Conservation (phyloP, 805 yeast genomes). For the Ogataea paraovalis region DNA sequence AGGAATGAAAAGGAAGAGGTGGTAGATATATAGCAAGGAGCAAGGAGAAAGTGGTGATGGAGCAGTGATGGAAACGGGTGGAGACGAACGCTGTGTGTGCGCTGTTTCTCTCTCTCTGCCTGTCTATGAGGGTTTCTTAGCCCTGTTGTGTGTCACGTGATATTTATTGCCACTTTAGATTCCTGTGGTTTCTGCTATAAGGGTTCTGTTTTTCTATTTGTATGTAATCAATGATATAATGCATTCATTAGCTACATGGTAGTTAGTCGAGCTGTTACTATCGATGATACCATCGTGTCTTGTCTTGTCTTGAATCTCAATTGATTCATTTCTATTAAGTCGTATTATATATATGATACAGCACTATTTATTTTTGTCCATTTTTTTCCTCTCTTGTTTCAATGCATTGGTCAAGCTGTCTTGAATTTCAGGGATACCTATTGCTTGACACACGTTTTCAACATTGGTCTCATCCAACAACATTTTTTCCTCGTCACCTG, state of each 20-base stretch:
- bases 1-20: slow-evolving; percentile 1
- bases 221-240: too few relatives aligned
- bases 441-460: slow-evolving; percentile 39
- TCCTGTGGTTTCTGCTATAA: too few relatives aligned
- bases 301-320: too few relatives aligned
- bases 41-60: slow-evolving; percentile 1
- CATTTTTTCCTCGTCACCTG: slow-evolving; percentile 31
- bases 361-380: too few relatives aligned
- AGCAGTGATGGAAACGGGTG: background rate
- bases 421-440: slow-evolving; percentile 43
- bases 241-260: too few relatives aligned
- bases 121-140: background rate
- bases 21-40: slow-evolving; percentile 1
- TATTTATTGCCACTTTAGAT: too few relatives aligned
- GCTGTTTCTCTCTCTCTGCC: too few relatives aligned
- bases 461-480: slow-evolving; percentile 44
- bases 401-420: slow-evolving; percentile 48
- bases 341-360: background rate
- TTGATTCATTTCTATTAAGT: too few relatives aligned
- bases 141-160: too few relatives aligned
- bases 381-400: slow-evolving; percentile 42
- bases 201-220: too few relatives aligned
- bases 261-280: too few relatives aligned
- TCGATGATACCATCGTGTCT: too few relatives aligned
- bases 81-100: background rate